phyloP scores from a whole-genome alignment of 805 yeast species.

The Pichia deserticola region DNA sequence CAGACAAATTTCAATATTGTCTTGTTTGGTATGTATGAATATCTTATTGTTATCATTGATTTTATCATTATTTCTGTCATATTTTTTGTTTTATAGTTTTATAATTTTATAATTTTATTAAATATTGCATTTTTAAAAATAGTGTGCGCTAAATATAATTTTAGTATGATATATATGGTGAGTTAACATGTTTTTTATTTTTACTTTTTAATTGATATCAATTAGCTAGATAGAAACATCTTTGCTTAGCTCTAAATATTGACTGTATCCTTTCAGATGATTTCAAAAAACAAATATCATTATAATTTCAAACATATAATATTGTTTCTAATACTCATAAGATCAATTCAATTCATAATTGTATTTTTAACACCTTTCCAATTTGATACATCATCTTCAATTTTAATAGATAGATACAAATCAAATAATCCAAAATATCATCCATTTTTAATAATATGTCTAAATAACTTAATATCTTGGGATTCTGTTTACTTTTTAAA shows the following conservation, averaged over 20 bases:
- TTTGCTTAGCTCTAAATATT: no score
- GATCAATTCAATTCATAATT: slow-evolving; percentile 32
- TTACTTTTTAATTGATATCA: no score
- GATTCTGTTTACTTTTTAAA: slow-evolving; percentile 74
- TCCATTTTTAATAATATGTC: slow-evolving; percentile 17
- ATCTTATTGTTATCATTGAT: not conserved
- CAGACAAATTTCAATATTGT: not conserved
- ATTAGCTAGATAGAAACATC: no score
- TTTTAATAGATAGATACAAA: slow-evolving; percentile 26
- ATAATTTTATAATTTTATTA: no score
- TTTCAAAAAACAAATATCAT: not conserved
- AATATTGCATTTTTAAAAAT: no score
- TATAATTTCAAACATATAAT: not conserved
- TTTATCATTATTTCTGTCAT: not conserved
- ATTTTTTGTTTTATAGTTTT: not conserved
- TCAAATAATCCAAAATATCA: slow-evolving; percentile 1
- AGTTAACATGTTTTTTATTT: no score
- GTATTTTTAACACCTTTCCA: slow-evolving; percentile 35
- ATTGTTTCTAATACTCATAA: not conserved
- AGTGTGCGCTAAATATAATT: no score
- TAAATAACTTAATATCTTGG: slow-evolving; percentile 65
- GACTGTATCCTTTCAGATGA: no score
- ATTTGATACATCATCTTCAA: slow-evolving; percentile 42
- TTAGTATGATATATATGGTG: no score
- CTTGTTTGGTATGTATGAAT: slow-evolving; percentile 6